Evolutionary conservation across 179 eudicot genomes (phyloP), one percentile per base, ranked within the genome.

Genomic region (Nepenthes alata): DNA sequence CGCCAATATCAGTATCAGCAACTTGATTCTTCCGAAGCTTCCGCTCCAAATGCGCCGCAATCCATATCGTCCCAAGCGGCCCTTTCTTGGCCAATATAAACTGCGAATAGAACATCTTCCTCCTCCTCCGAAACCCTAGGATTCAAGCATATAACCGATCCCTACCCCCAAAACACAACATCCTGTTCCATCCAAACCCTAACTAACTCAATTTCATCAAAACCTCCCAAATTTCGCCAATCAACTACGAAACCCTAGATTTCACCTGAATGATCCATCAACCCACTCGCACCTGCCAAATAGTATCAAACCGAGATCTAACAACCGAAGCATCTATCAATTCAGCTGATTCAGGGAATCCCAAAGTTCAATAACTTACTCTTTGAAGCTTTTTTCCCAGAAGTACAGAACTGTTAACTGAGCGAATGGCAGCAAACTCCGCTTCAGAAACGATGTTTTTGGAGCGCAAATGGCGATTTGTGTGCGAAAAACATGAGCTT

Each of bases 51-150:
- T 93, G 98, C 2, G 98, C 98, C 2, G 98, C 98, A 48, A 91
- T 91, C 98, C 98, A 91, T 68, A 91, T 91, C n/a, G 98, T 91
- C 12, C 98, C 98, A 41, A 91, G 70, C 47, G 98, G 95, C 67
- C 98, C 98, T 76, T 91, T 91, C 61, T 89, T 91, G 11, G 98
- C 98, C 55, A 91, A 74, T 72, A 91, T 89, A 69, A 89, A 91
- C 83, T 91, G 98, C 14, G 98, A 91, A 63, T 91, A 91, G 66
- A 91, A 91, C 98, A 91, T 91, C 50, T 67, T 72, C 59, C 63
- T 35, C 61, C 67, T 57, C 45, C 53, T 61, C 66, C 8, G 45
- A 60, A 75, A 63, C 75, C 70, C 66, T 64, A 65, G 51, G 16
- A 44, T 50, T 50, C 68, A 66, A 70, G 55, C 44, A 74, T 56